Evolutionary conservation across 108 stramenopile species (phyloP).

Genomic region (Cylindrotheca closterium): DNA sequence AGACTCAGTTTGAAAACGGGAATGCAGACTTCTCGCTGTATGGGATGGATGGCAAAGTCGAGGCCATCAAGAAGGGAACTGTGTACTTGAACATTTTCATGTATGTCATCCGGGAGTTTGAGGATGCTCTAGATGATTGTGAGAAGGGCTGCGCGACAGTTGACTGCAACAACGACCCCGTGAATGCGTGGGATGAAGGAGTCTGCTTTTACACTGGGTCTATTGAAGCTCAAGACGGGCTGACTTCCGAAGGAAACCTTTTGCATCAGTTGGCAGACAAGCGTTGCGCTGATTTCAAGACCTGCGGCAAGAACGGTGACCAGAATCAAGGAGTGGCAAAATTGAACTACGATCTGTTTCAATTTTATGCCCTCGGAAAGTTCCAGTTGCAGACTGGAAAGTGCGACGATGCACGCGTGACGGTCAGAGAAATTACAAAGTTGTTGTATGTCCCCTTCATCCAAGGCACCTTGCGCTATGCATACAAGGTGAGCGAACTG

Average conservation of each 20-base stretch:
- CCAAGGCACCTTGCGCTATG: too few species aligned
- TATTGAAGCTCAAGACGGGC: conserved; percentile 57
- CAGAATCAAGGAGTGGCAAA: conserved; percentile 47
- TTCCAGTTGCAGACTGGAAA: conserved; percentile 39
- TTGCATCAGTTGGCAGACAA: conserved; percentile 76
- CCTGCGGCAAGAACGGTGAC: conserved; percentile 51
- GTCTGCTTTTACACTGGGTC: too few species aligned
- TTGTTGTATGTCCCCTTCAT: conserved; percentile 73
- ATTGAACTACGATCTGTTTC: conserved; percentile 58
- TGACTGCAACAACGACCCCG: conserved; percentile 67
- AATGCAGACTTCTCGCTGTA: conserved; percentile 37
- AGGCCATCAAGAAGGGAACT: conserved; percentile 70
- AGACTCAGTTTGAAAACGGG: conserved; percentile 55
- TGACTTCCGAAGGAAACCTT: conserved; percentile 42
- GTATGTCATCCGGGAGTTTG: too few species aligned
- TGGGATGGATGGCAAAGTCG: conserved; percentile 15
- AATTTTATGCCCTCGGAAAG: conserved; percentile 46
- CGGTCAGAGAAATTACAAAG: conserved; percentile 43
- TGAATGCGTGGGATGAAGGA: conserved; percentile 67
- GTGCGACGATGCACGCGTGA: conserved; percentile 46
- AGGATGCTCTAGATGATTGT: conserved; percentile 78
- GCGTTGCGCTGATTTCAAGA: conserved; percentile 65
- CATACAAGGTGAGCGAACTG: conserved; percentile 39
- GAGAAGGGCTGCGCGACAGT: conserved; percentile 40
- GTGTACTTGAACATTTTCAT: too few species aligned